A percentile compares a stretch with the other conserved stretches of the same genome.
Evolutionary conservation across 306 rosid species (phyloP).

Genomic region (Cucumis sativus): DNA sequence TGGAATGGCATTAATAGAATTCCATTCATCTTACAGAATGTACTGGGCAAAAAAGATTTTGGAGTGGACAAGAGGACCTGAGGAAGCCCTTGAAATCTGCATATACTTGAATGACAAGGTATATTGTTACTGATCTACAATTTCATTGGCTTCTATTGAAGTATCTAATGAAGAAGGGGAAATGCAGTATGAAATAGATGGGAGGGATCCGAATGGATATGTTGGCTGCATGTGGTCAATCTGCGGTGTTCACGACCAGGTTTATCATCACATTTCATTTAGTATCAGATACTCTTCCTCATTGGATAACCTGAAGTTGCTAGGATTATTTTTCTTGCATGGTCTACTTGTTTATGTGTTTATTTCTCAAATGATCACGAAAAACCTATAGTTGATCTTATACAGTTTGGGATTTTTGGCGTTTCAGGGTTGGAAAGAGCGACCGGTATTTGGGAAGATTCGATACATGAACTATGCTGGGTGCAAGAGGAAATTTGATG

Average conservation of each 20-base stretch:
- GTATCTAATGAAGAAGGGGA: neutral
- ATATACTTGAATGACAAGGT: conserved; percentile 79
- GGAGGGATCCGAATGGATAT: conserved; percentile 87
- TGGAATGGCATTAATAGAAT: neutral
- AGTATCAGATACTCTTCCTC: neutral
- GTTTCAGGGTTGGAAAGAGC: conserved; percentile 82
- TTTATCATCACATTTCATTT: conserved; percentile 10
- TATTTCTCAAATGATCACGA: neutral
- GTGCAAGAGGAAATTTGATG: conserved; percentile 85
- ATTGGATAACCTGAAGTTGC: neutral
- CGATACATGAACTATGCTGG: conserved; percentile 89
- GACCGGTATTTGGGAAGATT: conserved; percentile 77
- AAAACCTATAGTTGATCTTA: neutral
- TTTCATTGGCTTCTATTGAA: neutral
- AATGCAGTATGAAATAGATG: conserved; percentile 80
- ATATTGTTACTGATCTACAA: conserved; percentile 11
- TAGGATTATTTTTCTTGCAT: neutral
- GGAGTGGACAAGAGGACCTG: conserved; percentile 94
- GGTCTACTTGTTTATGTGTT: neutral
- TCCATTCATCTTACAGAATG: conserved; percentile 40
- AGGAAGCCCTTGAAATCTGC: conserved; percentile 81
- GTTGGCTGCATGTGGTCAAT: conserved; percentile 98
- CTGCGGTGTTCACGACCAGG: conserved; percentile 96
- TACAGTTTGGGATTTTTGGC: neutral
- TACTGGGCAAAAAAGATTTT: conserved; percentile 96